Evolutionary conservation across 73 alveolate genomes (phyloP).

Genomic region (Paramecium pentaurelia): DNA sequence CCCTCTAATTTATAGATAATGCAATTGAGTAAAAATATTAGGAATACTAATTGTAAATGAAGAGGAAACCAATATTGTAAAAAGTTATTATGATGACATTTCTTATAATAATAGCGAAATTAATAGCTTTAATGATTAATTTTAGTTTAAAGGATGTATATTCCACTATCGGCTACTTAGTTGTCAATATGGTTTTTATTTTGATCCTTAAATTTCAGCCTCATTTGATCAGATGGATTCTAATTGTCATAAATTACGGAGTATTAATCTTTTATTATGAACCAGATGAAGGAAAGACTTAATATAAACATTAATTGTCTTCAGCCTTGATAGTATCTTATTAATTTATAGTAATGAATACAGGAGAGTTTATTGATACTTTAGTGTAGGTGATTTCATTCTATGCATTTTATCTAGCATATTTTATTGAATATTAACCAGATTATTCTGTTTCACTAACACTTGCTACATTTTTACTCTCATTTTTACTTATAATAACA

Average conservation of each 20-base stretch:
- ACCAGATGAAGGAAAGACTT: neutral
- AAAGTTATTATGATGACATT: neutral
- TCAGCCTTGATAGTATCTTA: neutral
- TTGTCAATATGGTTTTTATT: neutral
- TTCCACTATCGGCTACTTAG: neutral
- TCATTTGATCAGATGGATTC: neutral
- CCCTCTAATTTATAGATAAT: neutral
- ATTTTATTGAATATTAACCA: neutral
- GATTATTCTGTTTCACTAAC: neutral
- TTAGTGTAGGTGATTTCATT: neutral
- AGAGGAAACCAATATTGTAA: neutral
- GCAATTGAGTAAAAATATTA: neutral
- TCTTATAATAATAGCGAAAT: neutral
- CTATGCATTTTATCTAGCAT: neutral
- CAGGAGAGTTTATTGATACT: neutral
- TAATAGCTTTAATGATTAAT: neutral
- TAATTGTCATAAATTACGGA: neutral
- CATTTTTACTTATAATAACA: neutral
- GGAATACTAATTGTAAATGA: neutral
- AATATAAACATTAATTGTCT: neutral
- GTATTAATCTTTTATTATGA: neutral
- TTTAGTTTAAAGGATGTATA: neutral
- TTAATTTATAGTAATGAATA: neutral
- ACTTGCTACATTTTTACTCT: neutral
- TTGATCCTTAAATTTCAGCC: neutral